Evolutionary conservation across 805 yeast genomes (phyloP).

Genomic region (Yarrowia hollandica): DNA sequence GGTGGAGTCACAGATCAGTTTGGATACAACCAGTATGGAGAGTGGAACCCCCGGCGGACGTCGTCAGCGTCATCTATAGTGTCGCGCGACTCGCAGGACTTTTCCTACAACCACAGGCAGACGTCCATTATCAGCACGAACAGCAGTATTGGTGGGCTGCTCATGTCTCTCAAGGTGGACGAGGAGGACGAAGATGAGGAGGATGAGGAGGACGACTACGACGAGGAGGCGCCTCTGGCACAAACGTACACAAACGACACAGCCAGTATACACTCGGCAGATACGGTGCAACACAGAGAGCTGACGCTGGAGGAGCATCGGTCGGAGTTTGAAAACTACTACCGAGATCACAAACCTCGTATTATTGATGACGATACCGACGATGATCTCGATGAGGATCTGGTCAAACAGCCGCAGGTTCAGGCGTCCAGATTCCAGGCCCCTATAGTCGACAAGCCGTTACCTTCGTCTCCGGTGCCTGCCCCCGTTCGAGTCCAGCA

Average conservation of each 20-base stretch:
- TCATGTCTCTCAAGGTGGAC: slow-evolving; percentile 18
- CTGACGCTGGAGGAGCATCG: slow-evolving; percentile 28
- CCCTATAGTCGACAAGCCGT: neutral
- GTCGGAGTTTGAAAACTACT: slow-evolving; percentile 25
- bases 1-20: slow-evolving; percentile 19
- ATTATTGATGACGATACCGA: slow-evolving; percentile 23
- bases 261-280: slow-evolving; percentile 22
- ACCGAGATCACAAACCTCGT: slow-evolving; percentile 16
- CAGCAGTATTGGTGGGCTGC: slow-evolving; percentile 11
- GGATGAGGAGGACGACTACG: neutral
- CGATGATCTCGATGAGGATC: slow-evolving; percentile 2
- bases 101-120: slow-evolving; percentile 19
- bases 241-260: slow-evolving; percentile 17
- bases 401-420: slow-evolving; percentile 18
- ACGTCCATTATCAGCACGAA: slow-evolving; percentile 27
- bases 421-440: neutral
- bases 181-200: slow-evolving; percentile 23
- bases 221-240: neutral
- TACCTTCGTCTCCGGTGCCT: neutral
- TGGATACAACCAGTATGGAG: slow-evolving; percentile 28
- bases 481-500: neutral
- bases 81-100: slow-evolving; percentile 22
- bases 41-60: slow-evolving; percentile 20
- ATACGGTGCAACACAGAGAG: slow-evolving; percentile 18
- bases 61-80: slow-evolving; percentile 14